phyloP scores from a whole-genome alignment of 2,329 filamentous ascomycete species.

The Colletotrichum tropicicola region DNA sequence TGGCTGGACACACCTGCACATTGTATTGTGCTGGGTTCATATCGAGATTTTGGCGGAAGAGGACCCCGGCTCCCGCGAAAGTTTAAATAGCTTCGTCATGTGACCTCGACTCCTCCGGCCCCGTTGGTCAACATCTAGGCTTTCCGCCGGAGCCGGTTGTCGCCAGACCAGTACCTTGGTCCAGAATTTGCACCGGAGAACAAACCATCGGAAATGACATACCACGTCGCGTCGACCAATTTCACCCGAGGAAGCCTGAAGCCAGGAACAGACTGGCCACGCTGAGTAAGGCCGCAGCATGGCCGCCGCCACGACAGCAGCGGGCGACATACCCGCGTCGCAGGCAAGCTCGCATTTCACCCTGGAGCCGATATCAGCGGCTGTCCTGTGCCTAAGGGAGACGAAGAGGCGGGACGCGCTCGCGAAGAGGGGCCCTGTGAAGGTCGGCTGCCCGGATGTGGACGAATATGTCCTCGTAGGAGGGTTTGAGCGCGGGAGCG shows the following conservation, averaged over 20 bases:
- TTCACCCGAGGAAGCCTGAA: not conserved
- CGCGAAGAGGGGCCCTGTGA: constrained; percentile 39
- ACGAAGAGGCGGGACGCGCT: constrained; percentile 42
- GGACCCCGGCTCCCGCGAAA: not conserved
- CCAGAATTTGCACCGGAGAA: too few relatives aligned
- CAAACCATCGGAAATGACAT: not conserved
- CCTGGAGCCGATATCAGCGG: constrained; percentile 54
- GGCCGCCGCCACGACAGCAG: not conserved
- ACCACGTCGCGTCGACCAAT: too few relatives aligned
- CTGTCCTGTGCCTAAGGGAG: constrained; percentile 51
- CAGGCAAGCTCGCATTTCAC: constrained; percentile 58
- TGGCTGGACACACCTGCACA: constrained; percentile 5
- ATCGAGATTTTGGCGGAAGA: constrained; percentile 11
- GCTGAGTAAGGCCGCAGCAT: not conserved
- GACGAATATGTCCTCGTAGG: constrained; percentile 56
- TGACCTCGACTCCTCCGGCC: not conserved
- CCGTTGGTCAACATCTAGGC: not conserved
- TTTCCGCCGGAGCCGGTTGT: not conserved
- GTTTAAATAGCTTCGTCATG: constrained; percentile 1
- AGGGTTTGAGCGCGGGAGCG: constrained; percentile 58
- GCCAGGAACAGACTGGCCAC: not conserved
- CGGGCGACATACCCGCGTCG: constrained; percentile 29
- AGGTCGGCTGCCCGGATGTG: constrained; percentile 57
- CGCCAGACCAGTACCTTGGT: too few relatives aligned
- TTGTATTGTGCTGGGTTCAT: constrained; percentile 7